phyloP scores from a whole-genome alignment of 331 rosid genomes.

The Prunus yedoensis region DNA sequence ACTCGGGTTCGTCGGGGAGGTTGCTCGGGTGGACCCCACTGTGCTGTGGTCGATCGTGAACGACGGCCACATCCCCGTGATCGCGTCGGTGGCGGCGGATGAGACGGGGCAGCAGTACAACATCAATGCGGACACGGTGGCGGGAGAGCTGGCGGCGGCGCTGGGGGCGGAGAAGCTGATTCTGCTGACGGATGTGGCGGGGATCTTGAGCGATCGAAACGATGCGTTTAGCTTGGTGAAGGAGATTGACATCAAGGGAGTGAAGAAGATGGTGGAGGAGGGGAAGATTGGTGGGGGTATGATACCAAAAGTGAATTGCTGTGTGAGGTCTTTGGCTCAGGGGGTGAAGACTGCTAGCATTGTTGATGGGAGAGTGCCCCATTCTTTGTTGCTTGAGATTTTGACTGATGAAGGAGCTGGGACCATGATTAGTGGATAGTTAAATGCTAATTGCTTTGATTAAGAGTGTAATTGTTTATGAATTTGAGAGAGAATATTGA shows the following conservation, averaged over 20 bases:
- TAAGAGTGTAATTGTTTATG: too few relatives aligned
- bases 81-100: slow-evolving; percentile 81
- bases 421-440: slow-evolving; percentile 73
- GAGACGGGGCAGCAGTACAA: slow-evolving; percentile 67
- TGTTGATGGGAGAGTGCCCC: slow-evolving; percentile 75
- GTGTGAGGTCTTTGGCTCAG: slow-evolving; percentile 71
- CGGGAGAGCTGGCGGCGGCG: too few relatives aligned
- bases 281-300: slow-evolving; percentile 79
- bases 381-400: slow-evolving; percentile 78
- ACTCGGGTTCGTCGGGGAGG: slow-evolving; percentile 82
- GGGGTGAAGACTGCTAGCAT: slow-evolving; percentile 84
- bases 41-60: slow-evolving; percentile 56
- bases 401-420: slow-evolving; percentile 90
- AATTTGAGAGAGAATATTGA: too few relatives aligned
- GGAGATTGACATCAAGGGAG: slow-evolving; percentile 66
- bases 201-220: too few relatives aligned
- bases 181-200: too few relatives aligned
- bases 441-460: not conserved
- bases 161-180: too few relatives aligned
- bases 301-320: slow-evolving; percentile 88
- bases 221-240: too few relatives aligned
- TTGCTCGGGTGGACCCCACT: slow-evolving; percentile 58
- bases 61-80: slow-evolving; percentile 72
- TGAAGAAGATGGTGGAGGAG: slow-evolving; percentile 64
- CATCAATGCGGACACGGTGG: too few relatives aligned